Evolutionary conservation across 2,329 filamentous ascomycete genomes (phyloP), one percentile per base, ranked within the genome.

Genomic region (Rutstroemia sydowiana): DNA sequence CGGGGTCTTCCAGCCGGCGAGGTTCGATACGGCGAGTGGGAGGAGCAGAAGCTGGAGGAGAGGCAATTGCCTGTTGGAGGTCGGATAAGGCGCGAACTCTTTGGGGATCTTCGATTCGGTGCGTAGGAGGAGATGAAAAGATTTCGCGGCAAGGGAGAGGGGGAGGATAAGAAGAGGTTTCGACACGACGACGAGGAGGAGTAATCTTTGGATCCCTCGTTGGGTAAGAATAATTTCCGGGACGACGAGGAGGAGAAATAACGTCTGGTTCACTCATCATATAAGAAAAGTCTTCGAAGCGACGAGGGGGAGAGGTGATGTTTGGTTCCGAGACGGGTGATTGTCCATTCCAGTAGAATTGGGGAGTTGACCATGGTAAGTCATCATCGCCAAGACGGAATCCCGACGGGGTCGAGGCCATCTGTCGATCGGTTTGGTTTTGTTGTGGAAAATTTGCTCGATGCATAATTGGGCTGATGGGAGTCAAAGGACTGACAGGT

Each of bases 371-470:
- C 65, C 65, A 66, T 30, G 65, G 65, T 14, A 66, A 42, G 23
- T 56, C 61, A 31, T 60, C 61, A 41, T 66, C 64, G 4, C 65
- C 65, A 1, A 66, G 60, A 40, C 65, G 61, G 52, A 65, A 66
- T 32, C 54, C 53, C 20, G 62, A 63, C 16, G 65, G 65, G 16
- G 59, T 43, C 40, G 62, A 55, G 13, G 65, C 63, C 21, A 65
- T 57, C 3, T 63, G 63, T 51, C 45, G 13, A 3, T 52, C 39
- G 10, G 32, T 8, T 45, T 20, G 18, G 30, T 51, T 40, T 20
- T 34, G 44, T 21, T 28, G 18, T 10, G 40, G 23, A 2, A 57
- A 48, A 46, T 55, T 56, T 16, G 48, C 49, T 26, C 44, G 46
- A 16, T 57, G 50, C 23, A 51, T 55, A 21, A 59, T 46, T 4